phyloP scores from a whole-genome alignment of 768 basidiomycete species.

The Omphalotus guepiniiformis region DNA sequence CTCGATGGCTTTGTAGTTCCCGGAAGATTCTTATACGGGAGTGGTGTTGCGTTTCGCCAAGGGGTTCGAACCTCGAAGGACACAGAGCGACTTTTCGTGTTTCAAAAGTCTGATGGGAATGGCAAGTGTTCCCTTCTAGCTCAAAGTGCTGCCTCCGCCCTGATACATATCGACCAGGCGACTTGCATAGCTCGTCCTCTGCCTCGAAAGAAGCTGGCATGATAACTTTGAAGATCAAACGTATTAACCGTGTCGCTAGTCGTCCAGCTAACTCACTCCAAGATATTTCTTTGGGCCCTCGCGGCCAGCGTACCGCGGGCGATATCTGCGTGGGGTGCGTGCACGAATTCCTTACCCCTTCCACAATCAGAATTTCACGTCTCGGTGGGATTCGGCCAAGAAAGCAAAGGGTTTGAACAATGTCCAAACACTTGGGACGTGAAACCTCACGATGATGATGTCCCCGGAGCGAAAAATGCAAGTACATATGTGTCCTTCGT shows the following conservation, averaged over 20 bases:
- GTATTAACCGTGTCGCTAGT: slow-evolving; percentile 24
- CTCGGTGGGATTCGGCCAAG: slow-evolving; percentile 47
- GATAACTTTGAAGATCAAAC: slow-evolving; percentile 48
- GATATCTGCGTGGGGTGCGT: slow-evolving; percentile 47
- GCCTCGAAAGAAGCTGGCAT: slow-evolving; percentile 42
- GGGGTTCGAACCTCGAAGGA: slow-evolving; percentile 47
- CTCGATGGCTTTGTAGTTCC: slow-evolving; percentile 62
- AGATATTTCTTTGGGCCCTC: slow-evolving; percentile 27
- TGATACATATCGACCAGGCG: not conserved
- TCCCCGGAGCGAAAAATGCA: slow-evolving; percentile 26
- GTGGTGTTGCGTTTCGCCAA: slow-evolving; percentile 48
- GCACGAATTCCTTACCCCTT: too few relatives aligned
- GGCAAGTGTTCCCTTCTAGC: slow-evolving; percentile 22
- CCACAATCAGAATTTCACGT: too few relatives aligned
- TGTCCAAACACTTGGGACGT: slow-evolving; percentile 51
- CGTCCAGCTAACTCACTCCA: slow-evolving; percentile 41
- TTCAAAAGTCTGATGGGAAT: slow-evolving; percentile 37
- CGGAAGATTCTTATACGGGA: slow-evolving; percentile 57
- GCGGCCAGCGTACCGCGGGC: slow-evolving; percentile 35
- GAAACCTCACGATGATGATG: slow-evolving; percentile 37
- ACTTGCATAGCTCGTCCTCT: not conserved
- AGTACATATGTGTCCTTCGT: slow-evolving; percentile 61
- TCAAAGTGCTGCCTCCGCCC: not conserved
- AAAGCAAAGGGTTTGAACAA: slow-evolving; percentile 35
- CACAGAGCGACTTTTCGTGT: slow-evolving; percentile 59